These are phyloP conservation scores for Carex myosuroides DNA, from an alignment of 176 grass and related monocot species.

Conservation along the genomic window DNA sequence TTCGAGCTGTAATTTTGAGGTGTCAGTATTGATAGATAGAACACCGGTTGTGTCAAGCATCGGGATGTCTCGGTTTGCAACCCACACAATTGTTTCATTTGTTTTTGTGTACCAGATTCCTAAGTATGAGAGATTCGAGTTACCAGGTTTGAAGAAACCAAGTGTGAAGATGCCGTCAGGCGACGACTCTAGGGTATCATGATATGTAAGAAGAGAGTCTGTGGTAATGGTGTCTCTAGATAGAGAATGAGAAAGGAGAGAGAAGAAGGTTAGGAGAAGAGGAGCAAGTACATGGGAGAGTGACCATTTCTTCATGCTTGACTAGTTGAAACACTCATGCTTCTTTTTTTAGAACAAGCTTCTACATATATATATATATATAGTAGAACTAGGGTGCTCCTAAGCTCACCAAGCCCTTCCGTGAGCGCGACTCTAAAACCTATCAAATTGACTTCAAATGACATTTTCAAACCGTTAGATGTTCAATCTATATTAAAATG, in stretches of 20 bases:
- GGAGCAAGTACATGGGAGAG: background rate
- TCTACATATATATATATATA: no score
- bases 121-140: slow-evolving; percentile 31
- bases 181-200: slow-evolving; percentile 26
- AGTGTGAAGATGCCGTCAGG: slow-evolving; percentile 29
- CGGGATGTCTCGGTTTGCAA: slow-evolving; percentile 50
- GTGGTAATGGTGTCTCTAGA: slow-evolving; percentile 19
- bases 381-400: no score
- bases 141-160: slow-evolving; percentile 52
- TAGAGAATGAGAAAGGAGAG: background rate
- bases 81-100: slow-evolving; percentile 46
- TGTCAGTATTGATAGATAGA: slow-evolving; percentile 15
- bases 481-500: no score
- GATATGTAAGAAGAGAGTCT: slow-evolving; percentile 20
- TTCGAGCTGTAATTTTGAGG: slow-evolving; percentile 31
- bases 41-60: slow-evolving; percentile 13
- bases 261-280: slow-evolving; percentile 1
- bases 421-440: no score
- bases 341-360: no score
- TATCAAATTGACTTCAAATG: no score
- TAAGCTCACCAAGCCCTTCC: no score
- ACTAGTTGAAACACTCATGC: background rate
- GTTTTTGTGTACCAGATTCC: slow-evolving; percentile 66
- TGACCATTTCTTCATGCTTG: background rate
- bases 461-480: no score